Conservation (phyloP, 140 eudicot species). For the Stevia rebaudiana region DNA sequence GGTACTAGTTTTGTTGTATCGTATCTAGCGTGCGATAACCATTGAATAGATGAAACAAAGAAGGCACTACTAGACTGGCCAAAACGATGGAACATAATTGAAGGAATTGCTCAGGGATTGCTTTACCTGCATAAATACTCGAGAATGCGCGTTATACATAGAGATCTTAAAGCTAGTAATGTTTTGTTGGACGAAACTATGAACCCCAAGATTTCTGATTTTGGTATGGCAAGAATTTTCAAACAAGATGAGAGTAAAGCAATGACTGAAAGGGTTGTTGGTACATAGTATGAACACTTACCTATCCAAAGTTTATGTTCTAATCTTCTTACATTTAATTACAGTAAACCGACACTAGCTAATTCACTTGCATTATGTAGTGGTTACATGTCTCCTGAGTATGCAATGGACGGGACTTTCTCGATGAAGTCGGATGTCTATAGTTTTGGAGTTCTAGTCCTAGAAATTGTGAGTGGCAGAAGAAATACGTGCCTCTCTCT, state of each 20-base stretch:
- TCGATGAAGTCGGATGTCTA: constrained; percentile 40
- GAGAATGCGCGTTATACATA: constrained; percentile 39
- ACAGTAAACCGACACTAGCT: too few relatives aligned
- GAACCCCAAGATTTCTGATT: constrained; percentile 52
- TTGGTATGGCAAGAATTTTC: constrained; percentile 50
- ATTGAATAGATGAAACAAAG: constrained; percentile 23
- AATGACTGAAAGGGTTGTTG: constrained; percentile 30
- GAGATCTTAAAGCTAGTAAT: constrained; percentile 48
- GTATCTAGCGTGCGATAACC: neutral
- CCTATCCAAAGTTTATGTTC: neutral
- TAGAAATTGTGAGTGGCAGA: constrained; percentile 39
- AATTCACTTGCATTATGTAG: neutral
- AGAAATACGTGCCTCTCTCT: constrained; percentile 26
- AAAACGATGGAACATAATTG: constrained; percentile 35
- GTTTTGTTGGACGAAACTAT: constrained; percentile 32
- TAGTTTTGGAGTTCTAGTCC: constrained; percentile 37
- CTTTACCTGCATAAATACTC: constrained; percentile 50
- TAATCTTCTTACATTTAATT: too few relatives aligned
- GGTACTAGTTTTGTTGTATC: neutral
- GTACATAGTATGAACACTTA: constrained; percentile 38
- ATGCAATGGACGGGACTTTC: constrained; percentile 39
- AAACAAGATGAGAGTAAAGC: constrained; percentile 29
- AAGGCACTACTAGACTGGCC: constrained; percentile 35
- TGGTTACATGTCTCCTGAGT: constrained; percentile 46
- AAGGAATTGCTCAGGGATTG: constrained; percentile 48